phyloP scores from a whole-genome alignment of 2,329 filamentous ascomycete genomes.

The Nothophaeocryptopus gaeumannii region DNA sequence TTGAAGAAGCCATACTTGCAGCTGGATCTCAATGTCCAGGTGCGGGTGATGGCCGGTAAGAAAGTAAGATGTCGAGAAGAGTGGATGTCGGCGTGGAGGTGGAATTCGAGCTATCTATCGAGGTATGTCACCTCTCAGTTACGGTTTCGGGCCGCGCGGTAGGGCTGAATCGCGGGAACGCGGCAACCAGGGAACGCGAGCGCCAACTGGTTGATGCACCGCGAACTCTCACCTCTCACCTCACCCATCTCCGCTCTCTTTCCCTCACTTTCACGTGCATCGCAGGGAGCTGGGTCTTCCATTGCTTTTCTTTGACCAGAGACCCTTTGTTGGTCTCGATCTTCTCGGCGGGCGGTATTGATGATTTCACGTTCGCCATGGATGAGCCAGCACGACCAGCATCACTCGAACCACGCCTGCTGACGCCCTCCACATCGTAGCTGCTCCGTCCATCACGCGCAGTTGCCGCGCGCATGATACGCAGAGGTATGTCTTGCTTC shows the following conservation, averaged over 20 bases:
- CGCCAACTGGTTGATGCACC: too few species aligned
- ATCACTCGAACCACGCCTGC: conserved; percentile 1
- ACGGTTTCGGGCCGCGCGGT: too few species aligned
- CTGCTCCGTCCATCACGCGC: conserved; percentile 5
- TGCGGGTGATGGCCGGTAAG: too few species aligned
- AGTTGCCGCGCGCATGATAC: background rate
- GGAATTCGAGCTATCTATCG: too few species aligned
- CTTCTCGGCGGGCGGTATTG: background rate
- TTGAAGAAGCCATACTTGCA: conserved; percentile 14
- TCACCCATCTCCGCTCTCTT: background rate
- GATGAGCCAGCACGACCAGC: conserved; percentile 3
- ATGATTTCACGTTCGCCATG: background rate
- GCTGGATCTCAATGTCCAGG: background rate
- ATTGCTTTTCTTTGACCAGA: background rate
- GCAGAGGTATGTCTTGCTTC: background rate
- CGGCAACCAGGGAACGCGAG: too few species aligned
- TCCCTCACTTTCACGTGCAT: conserved; percentile 8
- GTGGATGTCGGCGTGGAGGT: too few species aligned
- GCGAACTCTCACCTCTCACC: background rate
- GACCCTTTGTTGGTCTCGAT: background rate
- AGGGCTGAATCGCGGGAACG: too few species aligned
- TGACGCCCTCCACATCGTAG: conserved; percentile 5
- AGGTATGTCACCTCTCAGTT: too few species aligned
- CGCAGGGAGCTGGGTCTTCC: conserved; percentile 11
- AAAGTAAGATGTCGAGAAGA: too few species aligned